Evolutionary conservation across 495 filamentous ascomycete genomes (phyloP).

Genomic region (Echria macrotheca): DNA sequence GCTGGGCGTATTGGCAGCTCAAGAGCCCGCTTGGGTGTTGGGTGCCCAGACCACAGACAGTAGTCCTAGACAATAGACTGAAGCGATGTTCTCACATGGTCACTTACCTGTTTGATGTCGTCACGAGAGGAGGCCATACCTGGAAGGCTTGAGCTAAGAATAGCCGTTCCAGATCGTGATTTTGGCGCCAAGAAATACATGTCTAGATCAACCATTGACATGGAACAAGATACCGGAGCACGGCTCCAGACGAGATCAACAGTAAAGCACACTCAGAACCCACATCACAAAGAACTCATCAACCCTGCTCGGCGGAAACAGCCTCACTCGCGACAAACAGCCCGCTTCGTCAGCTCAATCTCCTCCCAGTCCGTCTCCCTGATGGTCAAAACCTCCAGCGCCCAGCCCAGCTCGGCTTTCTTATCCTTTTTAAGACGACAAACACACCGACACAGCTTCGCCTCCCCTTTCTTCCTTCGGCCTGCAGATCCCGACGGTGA

Average conservation of each 20-base stretch:
- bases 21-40: too few relatives aligned
- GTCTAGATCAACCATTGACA: neutral
- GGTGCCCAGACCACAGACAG: too few relatives aligned
- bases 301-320: too few relatives aligned
- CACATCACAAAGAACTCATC: too few relatives aligned
- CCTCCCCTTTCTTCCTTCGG: neutral
- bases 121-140: too few relatives aligned
- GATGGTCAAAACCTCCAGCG: conserved; percentile 47
- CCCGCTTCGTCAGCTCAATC: conserved; percentile 33
- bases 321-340: conserved; percentile 16
- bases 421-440: conserved; percentile 45
- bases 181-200: neutral
- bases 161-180: neutral
- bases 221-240: neutral
- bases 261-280: neutral
- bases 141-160: too few relatives aligned
- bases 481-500: conserved; percentile 23
- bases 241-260: too few relatives aligned
- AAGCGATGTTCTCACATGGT: too few relatives aligned
- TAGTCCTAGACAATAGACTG: too few relatives aligned
- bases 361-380: conserved; percentile 50
- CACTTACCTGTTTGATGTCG: too few relatives aligned
- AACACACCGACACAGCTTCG: conserved; percentile 47
- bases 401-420: conserved; percentile 34
- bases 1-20: too few relatives aligned